Conservation (phyloP, 352 stramenopile species). For the Phytophthora fragariaefolia region DNA sequence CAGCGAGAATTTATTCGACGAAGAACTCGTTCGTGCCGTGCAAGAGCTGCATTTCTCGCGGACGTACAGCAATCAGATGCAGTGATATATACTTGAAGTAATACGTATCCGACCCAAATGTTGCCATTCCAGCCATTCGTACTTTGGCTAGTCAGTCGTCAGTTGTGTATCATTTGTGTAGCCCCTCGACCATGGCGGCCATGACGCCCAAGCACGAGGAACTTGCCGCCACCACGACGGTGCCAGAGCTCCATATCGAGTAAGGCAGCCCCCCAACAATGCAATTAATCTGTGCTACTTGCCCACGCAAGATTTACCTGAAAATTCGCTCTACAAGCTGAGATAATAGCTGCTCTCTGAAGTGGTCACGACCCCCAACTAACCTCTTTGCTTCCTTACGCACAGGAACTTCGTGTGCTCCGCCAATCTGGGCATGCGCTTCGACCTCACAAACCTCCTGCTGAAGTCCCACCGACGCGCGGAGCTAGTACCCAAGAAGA, state of each 20-base stretch:
- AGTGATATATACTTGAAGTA: constrained; percentile 2
- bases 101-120: too few relatives aligned
- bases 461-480: constrained; percentile 77
- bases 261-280: constrained; percentile 22
- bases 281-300: background rate
- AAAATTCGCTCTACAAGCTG: background rate
- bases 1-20: constrained; percentile 32
- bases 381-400: constrained; percentile 6
- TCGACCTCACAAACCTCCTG: constrained; percentile 74
- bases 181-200: constrained; percentile 6
- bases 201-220: constrained; percentile 16
- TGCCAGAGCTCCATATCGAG: constrained; percentile 71
- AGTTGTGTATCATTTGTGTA: constrained; percentile 19
- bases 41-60: constrained; percentile 40
- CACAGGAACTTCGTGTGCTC: constrained; percentile 81
- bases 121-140: constrained; percentile 14
- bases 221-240: constrained; percentile 5
- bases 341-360: constrained; percentile 4
- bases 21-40: constrained; percentile 42
- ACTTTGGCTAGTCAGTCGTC: constrained; percentile 12
- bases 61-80: constrained; percentile 22
- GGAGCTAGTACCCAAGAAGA: constrained; percentile 87
- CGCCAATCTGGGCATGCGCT: constrained; percentile 82
- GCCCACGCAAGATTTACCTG: background rate
- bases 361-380: background rate